Evolutionary conservation across 805 yeast species (phyloP).

Genomic region (Candida palmyrensis): DNA sequence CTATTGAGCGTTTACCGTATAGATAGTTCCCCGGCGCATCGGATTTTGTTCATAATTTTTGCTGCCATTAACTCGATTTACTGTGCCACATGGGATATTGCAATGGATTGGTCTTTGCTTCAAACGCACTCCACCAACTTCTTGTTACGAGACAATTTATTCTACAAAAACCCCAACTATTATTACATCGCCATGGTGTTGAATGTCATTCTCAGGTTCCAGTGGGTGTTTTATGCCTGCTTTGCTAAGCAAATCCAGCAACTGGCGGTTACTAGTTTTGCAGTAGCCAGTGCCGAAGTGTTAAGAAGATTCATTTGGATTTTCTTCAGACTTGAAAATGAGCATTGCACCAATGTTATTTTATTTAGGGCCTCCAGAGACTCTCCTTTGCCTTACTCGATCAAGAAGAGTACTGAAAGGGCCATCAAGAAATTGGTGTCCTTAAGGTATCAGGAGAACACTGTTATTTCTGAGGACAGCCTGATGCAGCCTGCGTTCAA

Average conservation of each 20-base stretch:
- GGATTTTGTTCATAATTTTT: conserved; percentile 63
- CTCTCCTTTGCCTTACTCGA: conserved; percentile 74
- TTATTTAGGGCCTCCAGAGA: conserved; percentile 85
- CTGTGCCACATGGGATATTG: conserved; percentile 78
- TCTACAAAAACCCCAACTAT: conserved; percentile 48
- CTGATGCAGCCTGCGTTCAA: too few species aligned
- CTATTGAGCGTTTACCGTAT: conserved; percentile 77
- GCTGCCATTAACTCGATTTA: conserved; percentile 69
- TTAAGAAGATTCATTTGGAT: conserved; percentile 86
- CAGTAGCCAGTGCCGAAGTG: conserved; percentile 77
- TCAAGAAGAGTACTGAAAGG: conserved; percentile 26
- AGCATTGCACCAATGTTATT: conserved; percentile 86
- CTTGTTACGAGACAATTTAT: conserved; percentile 67
- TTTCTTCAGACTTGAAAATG: conserved; percentile 91
- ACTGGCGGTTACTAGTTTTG: conserved; percentile 80
- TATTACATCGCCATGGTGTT: conserved; percentile 65
- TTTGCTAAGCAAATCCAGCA: conserved; percentile 77
- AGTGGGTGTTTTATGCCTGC: conserved; percentile 87
- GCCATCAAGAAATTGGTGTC: conserved; percentile 33
- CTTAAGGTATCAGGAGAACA: conserved; percentile 18
- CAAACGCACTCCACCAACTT: conserved; percentile 57
- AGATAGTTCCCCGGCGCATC: conserved; percentile 31
- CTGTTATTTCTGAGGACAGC: background rate
- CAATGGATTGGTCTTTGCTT: conserved; percentile 93
- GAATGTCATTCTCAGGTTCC: conserved; percentile 75